Evolutionary conservation across 1,284 basidiomycete genomes (phyloP).

Genomic region (Cutaneotrichosporon spelunceum): DNA sequence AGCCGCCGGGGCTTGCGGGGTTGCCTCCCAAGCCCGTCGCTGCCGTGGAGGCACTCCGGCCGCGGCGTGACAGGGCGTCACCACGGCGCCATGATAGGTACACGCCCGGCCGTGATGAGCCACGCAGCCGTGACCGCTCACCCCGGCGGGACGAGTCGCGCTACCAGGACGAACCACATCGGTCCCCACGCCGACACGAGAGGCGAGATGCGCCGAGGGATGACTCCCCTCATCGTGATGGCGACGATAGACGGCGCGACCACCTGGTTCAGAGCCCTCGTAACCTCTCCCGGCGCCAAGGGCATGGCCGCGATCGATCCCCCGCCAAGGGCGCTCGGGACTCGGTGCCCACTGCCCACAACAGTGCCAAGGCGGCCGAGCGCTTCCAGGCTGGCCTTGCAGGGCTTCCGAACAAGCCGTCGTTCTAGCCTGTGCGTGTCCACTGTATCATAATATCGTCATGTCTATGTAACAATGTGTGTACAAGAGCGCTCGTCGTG

Average conservation of each 20-base stretch:
- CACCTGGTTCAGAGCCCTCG: neutral
- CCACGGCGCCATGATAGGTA: neutral
- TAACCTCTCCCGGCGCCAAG: neutral
- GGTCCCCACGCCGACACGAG: neutral
- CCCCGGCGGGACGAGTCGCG: neutral
- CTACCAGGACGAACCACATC: neutral
- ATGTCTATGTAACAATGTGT: neutral
- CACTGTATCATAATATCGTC: neutral
- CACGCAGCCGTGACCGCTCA: neutral
- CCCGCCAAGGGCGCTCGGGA: neutral
- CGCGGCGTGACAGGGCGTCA: neutral
- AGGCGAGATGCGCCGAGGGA: neutral
- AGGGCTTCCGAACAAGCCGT: constrained; percentile 40
- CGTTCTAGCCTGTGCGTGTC: constrained; percentile 16
- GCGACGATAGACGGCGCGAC: neutral
- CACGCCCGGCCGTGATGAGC: neutral
- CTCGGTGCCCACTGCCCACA: neutral
- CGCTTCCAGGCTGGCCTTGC: constrained; percentile 34
- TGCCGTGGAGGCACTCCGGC: neutral
- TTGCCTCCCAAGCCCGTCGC: neutral
- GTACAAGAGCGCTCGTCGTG: neutral
- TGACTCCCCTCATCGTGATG: neutral
- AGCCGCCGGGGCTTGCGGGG: neutral
- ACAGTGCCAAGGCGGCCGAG: too few species aligned
- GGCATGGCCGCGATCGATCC: neutral